These are phyloP conservation scores for Glycyrrhiza uralensis DNA, from an alignment of 306 rosid species.

Conservation along the genomic window DNA sequence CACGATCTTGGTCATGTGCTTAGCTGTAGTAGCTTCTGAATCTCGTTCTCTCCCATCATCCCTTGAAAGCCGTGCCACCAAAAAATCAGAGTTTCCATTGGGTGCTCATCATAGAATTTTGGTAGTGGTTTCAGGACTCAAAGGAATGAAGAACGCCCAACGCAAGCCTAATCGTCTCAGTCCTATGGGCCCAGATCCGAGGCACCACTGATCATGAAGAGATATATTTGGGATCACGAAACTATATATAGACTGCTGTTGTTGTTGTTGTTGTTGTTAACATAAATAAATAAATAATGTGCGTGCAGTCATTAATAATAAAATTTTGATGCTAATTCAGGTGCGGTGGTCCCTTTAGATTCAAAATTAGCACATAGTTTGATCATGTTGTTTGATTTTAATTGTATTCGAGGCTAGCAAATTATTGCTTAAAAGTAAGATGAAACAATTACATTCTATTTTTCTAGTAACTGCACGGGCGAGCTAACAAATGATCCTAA, in stretches of 20 bases:
- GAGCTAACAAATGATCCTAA: too few relatives aligned
- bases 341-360: background rate
- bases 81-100: background rate
- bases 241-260: too few relatives aligned
- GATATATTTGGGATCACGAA: background rate
- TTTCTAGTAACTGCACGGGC: too few relatives aligned
- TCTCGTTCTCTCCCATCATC: constrained; percentile 11
- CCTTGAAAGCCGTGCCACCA: background rate
- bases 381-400: background rate
- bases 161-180: background rate
- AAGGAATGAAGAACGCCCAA: background rate
- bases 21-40: background rate
- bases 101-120: background rate
- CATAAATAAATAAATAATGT: background rate
- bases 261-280: background rate
- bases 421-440: background rate
- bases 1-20: constrained; percentile 3
- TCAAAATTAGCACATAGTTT: background rate
- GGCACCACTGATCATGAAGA: constrained; percentile 20
- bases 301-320: background rate
- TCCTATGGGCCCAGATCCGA: constrained; percentile 29
- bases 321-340: background rate
- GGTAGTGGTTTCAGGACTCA: background rate
- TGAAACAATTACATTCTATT: background rate
- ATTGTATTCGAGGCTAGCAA: background rate